Evolutionary conservation across 2,329 filamentous ascomycete species (phyloP).

Genomic region (Calonectria pauciramosa): DNA sequence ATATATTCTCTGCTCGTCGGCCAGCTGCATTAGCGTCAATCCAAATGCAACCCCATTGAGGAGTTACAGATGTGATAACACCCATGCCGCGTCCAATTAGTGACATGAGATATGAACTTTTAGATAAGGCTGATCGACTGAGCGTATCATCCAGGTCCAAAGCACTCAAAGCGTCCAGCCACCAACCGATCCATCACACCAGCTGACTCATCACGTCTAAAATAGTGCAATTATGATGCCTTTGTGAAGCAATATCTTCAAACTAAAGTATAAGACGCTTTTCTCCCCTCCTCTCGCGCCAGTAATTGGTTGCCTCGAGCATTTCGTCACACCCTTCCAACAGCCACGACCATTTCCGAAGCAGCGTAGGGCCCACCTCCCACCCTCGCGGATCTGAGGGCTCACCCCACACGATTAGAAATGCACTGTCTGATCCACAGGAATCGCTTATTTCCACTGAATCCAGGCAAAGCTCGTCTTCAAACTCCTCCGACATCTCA

Average conservation of each 20-base stretch:
- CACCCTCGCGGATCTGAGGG: slow-evolving; percentile 60
- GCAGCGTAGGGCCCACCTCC: slow-evolving; percentile 62
- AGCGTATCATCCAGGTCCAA: not conserved
- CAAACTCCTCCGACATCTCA: not conserved
- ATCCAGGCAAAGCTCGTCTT: slow-evolving; percentile 25
- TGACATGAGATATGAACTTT: not conserved
- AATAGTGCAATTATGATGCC: not conserved
- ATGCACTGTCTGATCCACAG: not conserved
- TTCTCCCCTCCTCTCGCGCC: slow-evolving; percentile 38
- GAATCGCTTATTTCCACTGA: slow-evolving; percentile 12
- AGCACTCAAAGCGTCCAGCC: not conserved
- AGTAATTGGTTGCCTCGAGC: slow-evolving; percentile 52
- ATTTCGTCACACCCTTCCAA: slow-evolving; percentile 53
- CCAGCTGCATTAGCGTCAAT: not conserved
- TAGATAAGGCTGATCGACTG: not conserved
- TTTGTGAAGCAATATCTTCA: not conserved
- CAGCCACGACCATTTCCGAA: slow-evolving; percentile 58
- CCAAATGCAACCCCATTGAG: not conserved
- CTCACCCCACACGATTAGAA: slow-evolving; percentile 64
- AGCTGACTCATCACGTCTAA: not conserved
- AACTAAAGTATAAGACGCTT: not conserved
- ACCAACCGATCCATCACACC: not conserved
- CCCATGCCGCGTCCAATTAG: not conserved
- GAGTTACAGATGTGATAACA: not conserved
- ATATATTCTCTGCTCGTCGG: not conserved